A percentile compares a stretch with the other conserved stretches of the same genome.
These are phyloP conservation scores for Setaria viridis DNA, from an alignment of 202 grass and related monocot genomes.

Conservation along the genomic window DNA sequence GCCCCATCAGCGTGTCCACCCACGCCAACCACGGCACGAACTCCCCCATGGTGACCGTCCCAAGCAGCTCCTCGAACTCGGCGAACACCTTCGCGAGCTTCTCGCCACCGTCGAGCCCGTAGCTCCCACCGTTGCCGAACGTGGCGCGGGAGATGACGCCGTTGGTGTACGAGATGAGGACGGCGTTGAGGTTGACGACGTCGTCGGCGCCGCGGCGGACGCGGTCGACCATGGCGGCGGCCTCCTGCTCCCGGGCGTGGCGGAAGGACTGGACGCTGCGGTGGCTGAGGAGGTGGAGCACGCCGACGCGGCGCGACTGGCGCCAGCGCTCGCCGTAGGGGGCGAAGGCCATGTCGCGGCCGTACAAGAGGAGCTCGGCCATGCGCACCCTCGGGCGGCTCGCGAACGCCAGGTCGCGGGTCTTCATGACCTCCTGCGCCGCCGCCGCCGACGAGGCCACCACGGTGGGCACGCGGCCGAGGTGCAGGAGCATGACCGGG, in stretches of 20 bases:
- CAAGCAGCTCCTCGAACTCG: slow-evolving; percentile 3
- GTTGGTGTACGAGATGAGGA: slow-evolving; percentile 26
- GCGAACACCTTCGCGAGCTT: neutral
- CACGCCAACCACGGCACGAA: neutral
- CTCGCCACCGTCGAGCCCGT: neutral
- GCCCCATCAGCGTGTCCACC: neutral
- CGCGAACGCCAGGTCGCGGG: slow-evolving; percentile 53
- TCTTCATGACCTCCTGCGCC: slow-evolving; percentile 51
- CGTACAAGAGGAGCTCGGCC: slow-evolving; percentile 50
- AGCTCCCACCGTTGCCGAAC: neutral
- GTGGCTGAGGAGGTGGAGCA: slow-evolving; percentile 64
- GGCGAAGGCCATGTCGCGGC: slow-evolving; percentile 52
- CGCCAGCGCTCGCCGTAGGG: slow-evolving; percentile 62
- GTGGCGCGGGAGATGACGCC: slow-evolving; percentile 29
- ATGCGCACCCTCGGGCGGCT: slow-evolving; percentile 37
- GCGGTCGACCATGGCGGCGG: slow-evolving; percentile 37
- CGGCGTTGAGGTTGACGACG: slow-evolving; percentile 33
- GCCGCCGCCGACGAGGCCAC: slow-evolving; percentile 51
- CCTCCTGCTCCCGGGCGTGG: slow-evolving; percentile 49
- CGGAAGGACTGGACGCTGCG: slow-evolving; percentile 46
- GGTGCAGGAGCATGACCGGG: slow-evolving; percentile 54
- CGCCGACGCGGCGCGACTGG: slow-evolving; percentile 51
- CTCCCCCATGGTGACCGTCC: neutral
- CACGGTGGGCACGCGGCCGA: slow-evolving; percentile 58
- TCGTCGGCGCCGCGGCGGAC: slow-evolving; percentile 29